Percentiles rank a stretch among this genome's conserved stretches.
phyloP scores from a whole-genome alignment of 495 filamentous ascomycete genomes.

The Aspergillus sclerotioniger region DNA sequence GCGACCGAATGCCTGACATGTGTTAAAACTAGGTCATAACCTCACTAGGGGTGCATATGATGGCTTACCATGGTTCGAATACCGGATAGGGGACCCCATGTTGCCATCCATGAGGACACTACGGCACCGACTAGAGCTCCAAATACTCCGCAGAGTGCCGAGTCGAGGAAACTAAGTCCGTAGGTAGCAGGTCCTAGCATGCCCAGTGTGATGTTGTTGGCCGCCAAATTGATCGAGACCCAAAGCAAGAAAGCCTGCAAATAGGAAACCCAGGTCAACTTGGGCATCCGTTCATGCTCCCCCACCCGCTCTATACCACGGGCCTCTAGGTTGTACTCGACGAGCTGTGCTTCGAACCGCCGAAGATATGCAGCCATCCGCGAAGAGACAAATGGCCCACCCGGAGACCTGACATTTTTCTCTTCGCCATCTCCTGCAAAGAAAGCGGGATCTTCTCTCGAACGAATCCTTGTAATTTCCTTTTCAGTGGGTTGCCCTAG shows the following conservation, averaged over 20 bases:
- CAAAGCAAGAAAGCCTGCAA: conserved; percentile 66
- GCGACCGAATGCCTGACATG: conserved; percentile 55
- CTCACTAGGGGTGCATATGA: background rate
- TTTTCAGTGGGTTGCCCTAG: conserved; percentile 30
- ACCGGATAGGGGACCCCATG: conserved; percentile 68
- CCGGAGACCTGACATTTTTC: conserved; percentile 13
- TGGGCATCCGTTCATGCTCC: conserved; percentile 55
- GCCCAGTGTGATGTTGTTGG: conserved; percentile 73
- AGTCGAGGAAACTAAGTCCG: conserved; percentile 64
- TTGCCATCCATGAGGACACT: conserved; percentile 65
- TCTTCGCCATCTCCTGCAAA: conserved; percentile 22
- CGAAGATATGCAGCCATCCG: conserved; percentile 35
- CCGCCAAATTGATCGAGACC: conserved; percentile 73
- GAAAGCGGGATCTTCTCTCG: conserved; percentile 12
- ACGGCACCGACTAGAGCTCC: conserved; percentile 59
- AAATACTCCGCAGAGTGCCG: conserved; percentile 63
- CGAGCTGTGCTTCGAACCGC: conserved; percentile 41
- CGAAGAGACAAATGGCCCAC: conserved; percentile 22
- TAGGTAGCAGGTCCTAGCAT: conserved; percentile 72
- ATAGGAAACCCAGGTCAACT: conserved; percentile 55
- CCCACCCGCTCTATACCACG: conserved; percentile 73
- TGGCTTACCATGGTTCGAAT: conserved; percentile 62
- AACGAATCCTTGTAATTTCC: conserved; percentile 13
- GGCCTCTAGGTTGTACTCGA: conserved; percentile 62
- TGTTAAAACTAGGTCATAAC: conserved; percentile 12